Evolutionary conservation across 2,329 filamentous ascomycete species (phyloP).

Genomic region (Neonectria coccinea): DNA sequence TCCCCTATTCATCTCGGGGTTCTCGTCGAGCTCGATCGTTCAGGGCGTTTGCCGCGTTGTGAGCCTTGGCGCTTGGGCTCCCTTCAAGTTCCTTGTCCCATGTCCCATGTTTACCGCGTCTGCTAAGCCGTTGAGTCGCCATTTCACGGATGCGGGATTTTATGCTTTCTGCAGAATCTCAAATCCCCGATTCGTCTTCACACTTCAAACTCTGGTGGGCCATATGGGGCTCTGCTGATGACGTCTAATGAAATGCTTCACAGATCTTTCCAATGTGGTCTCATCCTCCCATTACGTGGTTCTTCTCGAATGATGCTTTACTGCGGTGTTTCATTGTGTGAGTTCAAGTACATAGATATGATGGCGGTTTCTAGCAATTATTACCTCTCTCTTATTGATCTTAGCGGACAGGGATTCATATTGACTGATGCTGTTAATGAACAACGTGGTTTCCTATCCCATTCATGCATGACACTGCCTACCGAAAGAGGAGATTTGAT

Average conservation of each 20-base stretch:
- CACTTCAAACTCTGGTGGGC: neutral
- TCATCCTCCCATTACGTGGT: neutral
- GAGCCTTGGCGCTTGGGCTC: neutral
- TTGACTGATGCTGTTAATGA: neutral
- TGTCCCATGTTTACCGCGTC: neutral
- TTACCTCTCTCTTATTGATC: neutral
- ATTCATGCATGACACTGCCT: neutral
- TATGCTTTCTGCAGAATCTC: neutral
- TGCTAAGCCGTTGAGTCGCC: neutral
- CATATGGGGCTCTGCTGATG: neutral
- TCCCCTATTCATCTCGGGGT: neutral
- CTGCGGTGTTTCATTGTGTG: neutral
- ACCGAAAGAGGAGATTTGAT: neutral
- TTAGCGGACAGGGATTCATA: neutral
- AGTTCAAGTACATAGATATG: neutral
- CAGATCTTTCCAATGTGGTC: neutral
- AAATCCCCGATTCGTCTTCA: neutral
- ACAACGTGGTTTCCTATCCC: conserved; percentile 1
- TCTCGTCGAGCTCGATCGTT: neutral
- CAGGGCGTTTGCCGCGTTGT: neutral
- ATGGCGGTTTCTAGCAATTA: neutral
- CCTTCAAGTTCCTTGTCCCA: neutral
- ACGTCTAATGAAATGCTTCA: neutral
- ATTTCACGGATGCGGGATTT: neutral
- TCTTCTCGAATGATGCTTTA: neutral